Base-by-base conservation (phyloP, 2,329 filamentous ascomycete genomes). In the Verticillium tricorpus region DNA sequence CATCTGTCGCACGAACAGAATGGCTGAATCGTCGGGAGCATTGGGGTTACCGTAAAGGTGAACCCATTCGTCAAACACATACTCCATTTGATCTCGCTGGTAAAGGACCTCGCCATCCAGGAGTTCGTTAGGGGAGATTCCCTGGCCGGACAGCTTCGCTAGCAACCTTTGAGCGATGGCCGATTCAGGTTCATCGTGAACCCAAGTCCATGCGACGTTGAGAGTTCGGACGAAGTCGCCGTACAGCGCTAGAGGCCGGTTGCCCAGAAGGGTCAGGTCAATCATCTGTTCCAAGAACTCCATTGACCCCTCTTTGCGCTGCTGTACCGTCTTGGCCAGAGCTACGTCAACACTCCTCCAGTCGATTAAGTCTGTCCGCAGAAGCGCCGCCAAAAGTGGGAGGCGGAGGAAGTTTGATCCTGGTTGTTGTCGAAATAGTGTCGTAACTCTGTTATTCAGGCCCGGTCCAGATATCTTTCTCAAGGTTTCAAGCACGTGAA, bases 11-110 rank as follows among this genome's bases (percentile, higher is more conserved):
- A 97, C 85, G 74, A 98, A 98, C 1, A 91, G 85, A 6, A 84
- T 79, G 60, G 88, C 82, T 0, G 89, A 85, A 70, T 89, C 90
- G 64, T 92, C 89, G 4, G 89, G 88, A 4, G 89, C 86, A 67
- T 89, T 87, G n/a, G 87, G 84, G 68, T 92, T 91, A 74, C 90
- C 90, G 77, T 84, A 89, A 8, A 97, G 84, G 63, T 89, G 88
- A 32, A 94, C 85, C 95, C 95, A 99, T 77, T 99, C 95, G 54
- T 94, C 93, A 70, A 99, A 97, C 22, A 97, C 84, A 72, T 99
- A 98, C 68, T 96, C 92, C 76, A 96, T 87, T 73, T 97, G 92
- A 64, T 96, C 92, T 65, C 88, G 86, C 67, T 88, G 88, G 35
- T 85, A 81, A 45, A 78, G 74, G 58, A 86, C 82, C 61, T 89